Conservation (phyloP, 2,329 filamentous ascomycete species). For the Colletotrichum agaves region DNA sequence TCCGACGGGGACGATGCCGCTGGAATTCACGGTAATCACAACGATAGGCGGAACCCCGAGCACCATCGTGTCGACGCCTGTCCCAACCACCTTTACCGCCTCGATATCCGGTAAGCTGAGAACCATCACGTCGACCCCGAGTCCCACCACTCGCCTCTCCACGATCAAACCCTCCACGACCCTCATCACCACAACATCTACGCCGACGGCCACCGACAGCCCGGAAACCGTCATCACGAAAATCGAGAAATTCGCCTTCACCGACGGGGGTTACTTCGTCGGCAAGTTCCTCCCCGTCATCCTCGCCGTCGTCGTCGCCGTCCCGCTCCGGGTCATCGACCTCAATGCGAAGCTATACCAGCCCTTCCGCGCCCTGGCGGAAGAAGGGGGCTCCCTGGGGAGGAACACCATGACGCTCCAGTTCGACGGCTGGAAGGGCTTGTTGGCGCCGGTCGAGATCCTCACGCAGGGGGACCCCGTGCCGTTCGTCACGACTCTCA, state of each 20-base stretch:
- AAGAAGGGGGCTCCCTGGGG: slow-evolving; percentile 49
- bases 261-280: slow-evolving; percentile 48
- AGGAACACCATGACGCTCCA: slow-evolving; percentile 54
- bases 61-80: slow-evolving; percentile 24
- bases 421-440: slow-evolving; percentile 50
- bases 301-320: slow-evolving; percentile 51
- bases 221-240: slow-evolving; percentile 36
- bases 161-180: slow-evolving; percentile 40
- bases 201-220: slow-evolving; percentile 12
- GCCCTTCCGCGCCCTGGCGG: slow-evolving; percentile 56
- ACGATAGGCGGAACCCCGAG: slow-evolving; percentile 41
- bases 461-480: slow-evolving; percentile 49
- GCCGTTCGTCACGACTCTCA: slow-evolving; percentile 50
- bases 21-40: slow-evolving; percentile 41
- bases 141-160: slow-evolving; percentile 40
- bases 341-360: slow-evolving; percentile 54
- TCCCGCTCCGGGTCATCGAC: slow-evolving; percentile 54
- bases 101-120: slow-evolving; percentile 43
- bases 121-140: slow-evolving; percentile 45
- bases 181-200: slow-evolving; percentile 40
- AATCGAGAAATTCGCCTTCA: slow-evolving; percentile 41
- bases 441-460: slow-evolving; percentile 48
- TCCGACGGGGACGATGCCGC: slow-evolving; percentile 39
- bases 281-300: slow-evolving; percentile 56
- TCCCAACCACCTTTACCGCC: slow-evolving; percentile 41